These are phyloP conservation scores for Orobanche coerulescens DNA, from an alignment of 257 asterid genomes.

Conservation along the genomic window DNA sequence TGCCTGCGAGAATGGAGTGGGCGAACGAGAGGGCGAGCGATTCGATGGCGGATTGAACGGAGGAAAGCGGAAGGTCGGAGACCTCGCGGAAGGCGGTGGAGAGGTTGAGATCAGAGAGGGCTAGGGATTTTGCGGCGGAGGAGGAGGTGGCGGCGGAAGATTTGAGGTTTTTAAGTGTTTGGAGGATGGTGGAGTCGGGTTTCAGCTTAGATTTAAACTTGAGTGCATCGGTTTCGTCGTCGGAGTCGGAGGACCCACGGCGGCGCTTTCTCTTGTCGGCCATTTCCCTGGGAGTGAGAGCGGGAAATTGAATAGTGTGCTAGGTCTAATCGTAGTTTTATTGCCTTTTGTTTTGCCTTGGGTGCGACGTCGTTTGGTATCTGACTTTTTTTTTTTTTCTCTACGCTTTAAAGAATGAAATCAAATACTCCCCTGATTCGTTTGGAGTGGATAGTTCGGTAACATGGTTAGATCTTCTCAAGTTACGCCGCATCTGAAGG, in stretches of 20 bases:
- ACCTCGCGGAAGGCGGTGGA: constrained; percentile 74
- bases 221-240: constrained; percentile 38
- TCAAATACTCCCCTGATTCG: no score
- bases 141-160: constrained; percentile 37
- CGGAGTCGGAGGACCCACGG: constrained; percentile 38
- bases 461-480: no score
- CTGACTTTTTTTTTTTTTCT: background rate
- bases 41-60: constrained; percentile 62
- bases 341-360: background rate
- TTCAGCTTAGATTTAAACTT: constrained; percentile 59
- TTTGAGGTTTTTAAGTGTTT: constrained; percentile 41
- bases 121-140: constrained; percentile 35
- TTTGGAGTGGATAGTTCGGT: no score
- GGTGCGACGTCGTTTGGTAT: constrained; percentile 18
- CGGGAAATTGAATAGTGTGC: constrained; percentile 31
- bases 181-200: constrained; percentile 53
- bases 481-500: no score
- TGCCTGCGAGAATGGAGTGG: constrained; percentile 68
- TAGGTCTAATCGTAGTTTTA: constrained; percentile 11
- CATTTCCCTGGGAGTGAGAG: constrained; percentile 32
- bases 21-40: constrained; percentile 51
- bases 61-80: constrained; percentile 55
- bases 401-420: no score
- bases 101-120: constrained; percentile 67
- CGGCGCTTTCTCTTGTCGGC: constrained; percentile 78